Evolutionary conservation across 2,329 filamentous ascomycete genomes (phyloP), one percentile per base, ranked within the genome.

Genomic region (Botrytis aclada): DNA sequence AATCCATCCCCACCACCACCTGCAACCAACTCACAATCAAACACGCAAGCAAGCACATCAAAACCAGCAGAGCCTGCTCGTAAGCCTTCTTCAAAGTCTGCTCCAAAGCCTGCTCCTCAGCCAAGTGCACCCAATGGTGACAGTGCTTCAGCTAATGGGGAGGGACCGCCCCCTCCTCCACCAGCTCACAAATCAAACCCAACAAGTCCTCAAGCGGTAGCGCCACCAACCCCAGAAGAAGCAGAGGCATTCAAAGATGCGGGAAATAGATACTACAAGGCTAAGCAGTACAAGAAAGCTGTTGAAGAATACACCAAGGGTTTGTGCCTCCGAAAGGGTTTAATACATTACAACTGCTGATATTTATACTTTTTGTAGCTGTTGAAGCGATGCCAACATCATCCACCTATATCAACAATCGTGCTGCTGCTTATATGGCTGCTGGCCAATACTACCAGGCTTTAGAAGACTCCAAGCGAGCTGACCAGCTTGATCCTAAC

Each of bases 261-360:
- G 3, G 96, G 96, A 74, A 99, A 99, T 85, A 96, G 96, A 80
- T 95, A 93, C 81, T 99, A 98, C 88, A 98, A 98, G 85, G 93
- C 95, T 76, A 93, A 92, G 81, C 93, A 98, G 80, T 99, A 95
- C 82, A 84, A 87, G 74, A 92, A 92, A 81, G 95, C 96, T 37
- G 95, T 98, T 81, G 88, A 93, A 77, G 94, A 98, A 83, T 99
- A 98, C 83, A 93, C 93, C 78, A 97, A 97, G 89, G 95, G 95
- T 97, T 86, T 58, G 70, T 65, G 32, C 56, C 41, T 29, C 61
- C 58, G 22, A 54, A 39, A 32, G 56, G 56, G 54, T 43, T 51
- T 56, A 32, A 41, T 25, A 54, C 69, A 20, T 66, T 29, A 62
- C 43, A 39, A 67, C 54, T 51, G 63, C 65, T 75, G 69, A 75